Conservation (phyloP, 306 rosid species). For the Trifolium subterraneum region DNA sequence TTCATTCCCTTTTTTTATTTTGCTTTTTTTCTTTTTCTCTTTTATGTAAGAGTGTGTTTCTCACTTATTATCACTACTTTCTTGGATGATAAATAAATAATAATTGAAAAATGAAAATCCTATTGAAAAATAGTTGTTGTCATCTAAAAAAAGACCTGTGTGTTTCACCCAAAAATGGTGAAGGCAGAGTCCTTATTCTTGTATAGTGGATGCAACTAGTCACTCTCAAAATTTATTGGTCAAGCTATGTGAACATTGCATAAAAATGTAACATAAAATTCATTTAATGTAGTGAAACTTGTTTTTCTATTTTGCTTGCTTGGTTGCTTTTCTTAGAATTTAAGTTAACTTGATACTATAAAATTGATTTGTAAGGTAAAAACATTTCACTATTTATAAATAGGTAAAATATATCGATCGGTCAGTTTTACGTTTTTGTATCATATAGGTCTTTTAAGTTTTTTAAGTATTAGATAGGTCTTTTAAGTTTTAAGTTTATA, state of each 20-base stretch:
- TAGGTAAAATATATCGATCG: no score
- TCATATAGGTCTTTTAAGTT: no score
- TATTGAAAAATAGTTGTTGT: not conserved
- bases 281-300: constrained; percentile 49
- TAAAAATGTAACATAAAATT: not conserved
- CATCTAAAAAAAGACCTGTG: constrained; percentile 32
- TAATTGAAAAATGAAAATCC: not conserved
- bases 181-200: constrained; percentile 41
- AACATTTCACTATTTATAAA: no score
- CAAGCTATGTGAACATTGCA: constrained; percentile 5
- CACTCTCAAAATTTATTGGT: constrained; percentile 42
- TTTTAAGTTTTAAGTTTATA: no score
- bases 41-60: constrained; percentile 33
- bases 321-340: constrained; percentile 37
- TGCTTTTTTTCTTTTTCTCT: constrained; percentile 45
- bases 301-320: not conserved
- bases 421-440: no score
- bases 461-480: no score
- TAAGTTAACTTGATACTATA: not conserved
- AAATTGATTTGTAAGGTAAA: not conserved
- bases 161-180: constrained; percentile 26
- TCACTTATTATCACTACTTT: not conserved
- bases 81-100: no score
- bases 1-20: constrained; percentile 34
- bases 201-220: constrained; percentile 36